phyloP scores from a whole-genome alignment of 352 stramenopile species.

The Pythium apleroticum region DNA sequence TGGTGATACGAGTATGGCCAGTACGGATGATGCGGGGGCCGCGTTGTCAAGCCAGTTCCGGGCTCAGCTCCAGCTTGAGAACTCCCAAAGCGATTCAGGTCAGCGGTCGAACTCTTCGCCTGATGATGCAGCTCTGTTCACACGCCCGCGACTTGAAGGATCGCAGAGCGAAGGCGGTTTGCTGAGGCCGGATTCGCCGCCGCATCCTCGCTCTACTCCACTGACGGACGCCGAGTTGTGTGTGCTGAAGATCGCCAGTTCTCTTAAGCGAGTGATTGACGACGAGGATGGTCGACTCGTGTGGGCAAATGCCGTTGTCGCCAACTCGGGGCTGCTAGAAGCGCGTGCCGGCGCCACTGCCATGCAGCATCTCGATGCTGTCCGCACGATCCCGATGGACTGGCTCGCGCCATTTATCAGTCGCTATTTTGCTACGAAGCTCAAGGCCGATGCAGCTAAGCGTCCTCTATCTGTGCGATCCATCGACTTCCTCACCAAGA shows the following conservation, averaged over 20 bases:
- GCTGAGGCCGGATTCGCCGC: conserved; percentile 18
- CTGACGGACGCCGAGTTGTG: conserved; percentile 41
- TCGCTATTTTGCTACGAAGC: conserved; percentile 76
- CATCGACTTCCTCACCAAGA: conserved; percentile 80
- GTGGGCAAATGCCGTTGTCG: conserved; percentile 68
- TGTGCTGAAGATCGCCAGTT: conserved; percentile 53
- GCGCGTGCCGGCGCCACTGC: conserved; percentile 26
- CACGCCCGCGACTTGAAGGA: conserved; percentile 15
- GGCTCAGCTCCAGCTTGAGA: conserved; percentile 17
- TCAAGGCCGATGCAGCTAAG: conserved; percentile 62
- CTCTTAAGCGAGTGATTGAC: conserved; percentile 39
- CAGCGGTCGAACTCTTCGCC: not conserved
- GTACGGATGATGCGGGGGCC: not conserved
- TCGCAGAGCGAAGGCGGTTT: conserved; percentile 50
- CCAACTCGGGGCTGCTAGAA: conserved; percentile 32
- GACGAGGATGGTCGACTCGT: conserved; percentile 55
- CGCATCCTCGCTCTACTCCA: not conserved
- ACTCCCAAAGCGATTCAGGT: conserved; percentile 24
- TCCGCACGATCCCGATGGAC: conserved; percentile 52
- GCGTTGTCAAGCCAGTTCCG: conserved; percentile 6
- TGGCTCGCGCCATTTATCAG: conserved; percentile 67
- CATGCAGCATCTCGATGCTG: conserved; percentile 41
- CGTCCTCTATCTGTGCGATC: conserved; percentile 68
- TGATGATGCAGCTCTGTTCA: not conserved
- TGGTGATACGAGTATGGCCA: not conserved